Base-by-base conservation (phyloP, 495 filamentous ascomycete species). In the Parathielavia appendiculata region DNA sequence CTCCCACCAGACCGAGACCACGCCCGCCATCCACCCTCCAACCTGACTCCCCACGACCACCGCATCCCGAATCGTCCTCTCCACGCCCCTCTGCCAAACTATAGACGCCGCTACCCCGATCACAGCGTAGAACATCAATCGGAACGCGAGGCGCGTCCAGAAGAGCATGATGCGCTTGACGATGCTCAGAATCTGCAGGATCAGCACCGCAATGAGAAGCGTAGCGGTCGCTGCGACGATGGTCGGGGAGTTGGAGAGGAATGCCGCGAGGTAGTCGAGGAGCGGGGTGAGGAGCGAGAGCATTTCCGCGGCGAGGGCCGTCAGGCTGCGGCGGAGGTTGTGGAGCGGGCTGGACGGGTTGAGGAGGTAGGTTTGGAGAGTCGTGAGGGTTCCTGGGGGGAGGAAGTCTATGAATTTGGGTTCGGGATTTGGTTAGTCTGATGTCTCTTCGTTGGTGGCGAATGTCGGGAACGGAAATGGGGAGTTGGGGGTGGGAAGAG, bases 81-180 rank as follows among this genome's bases (percentile, higher is more conserved):
- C 87, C 56, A 83, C 50, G 0, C 90, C 90, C 13, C 84, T 71
- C 54, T 77, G 77, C 69, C 80, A 92, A 13, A 89, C 74, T 57
- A 81, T 81, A 38, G 78, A 70, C 0, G 71, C 78, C 1, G 82
- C 4, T 0, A 73, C 72, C 17, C 76, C 70, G 13, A 91, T 34
- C 2, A 66, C 60, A 0, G 72, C 78, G 81, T 83, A 93, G 48
- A 89, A 81, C 0, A 79, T 57, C 44, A 90, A 17, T 32, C 78
- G 68, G 55, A 87, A 65, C 7, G 74, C 77, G 47, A 92, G 65
- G 41, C 75, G 66, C n/a, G 88, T 77, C 83, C 89, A 90, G 69
- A 82, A 92, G 66, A 90, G 75, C 53, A 95, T 72, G 3, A 88
- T 70, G 38, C 87, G 79, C 48, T 81, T 82, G 26, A 86, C 70